A percentile compares a stretch with the other conserved stretches of the same genome.
phyloP scores from a whole-genome alignment of 2,329 filamentous ascomycete species.

The Septoria petroselini region DNA sequence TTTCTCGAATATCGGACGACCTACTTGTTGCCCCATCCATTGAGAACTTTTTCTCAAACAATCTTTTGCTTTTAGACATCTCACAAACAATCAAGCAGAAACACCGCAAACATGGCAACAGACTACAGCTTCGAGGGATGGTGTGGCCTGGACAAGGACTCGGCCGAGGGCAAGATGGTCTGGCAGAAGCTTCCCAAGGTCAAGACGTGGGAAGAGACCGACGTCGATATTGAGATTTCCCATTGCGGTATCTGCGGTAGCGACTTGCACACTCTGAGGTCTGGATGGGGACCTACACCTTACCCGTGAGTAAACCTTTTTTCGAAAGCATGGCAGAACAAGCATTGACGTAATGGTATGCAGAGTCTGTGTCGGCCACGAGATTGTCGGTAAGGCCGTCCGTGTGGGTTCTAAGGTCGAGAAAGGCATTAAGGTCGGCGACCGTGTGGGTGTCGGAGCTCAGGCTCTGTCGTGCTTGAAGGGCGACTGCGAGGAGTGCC shows the following conservation, averaged over 20 bases:
- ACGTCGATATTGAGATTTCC: slow-evolving; percentile 44
- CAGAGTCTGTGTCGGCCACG: slow-evolving; percentile 36
- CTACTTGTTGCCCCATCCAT: not conserved
- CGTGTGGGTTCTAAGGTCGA: slow-evolving; percentile 34
- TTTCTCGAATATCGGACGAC: no score
- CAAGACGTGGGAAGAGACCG: slow-evolving; percentile 42
- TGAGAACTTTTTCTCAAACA: no score
- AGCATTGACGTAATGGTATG: no score
- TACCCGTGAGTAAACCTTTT: slow-evolving; percentile 29
- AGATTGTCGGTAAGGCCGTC: slow-evolving; percentile 37
- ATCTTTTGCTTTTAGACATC: not conserved
- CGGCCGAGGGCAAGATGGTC: slow-evolving; percentile 54
- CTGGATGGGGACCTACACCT: slow-evolving; percentile 46
- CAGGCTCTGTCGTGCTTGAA: slow-evolving; percentile 50
- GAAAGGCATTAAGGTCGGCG: slow-evolving; percentile 37
- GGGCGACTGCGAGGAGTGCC: slow-evolving; percentile 54
- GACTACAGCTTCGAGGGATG: slow-evolving; percentile 57
- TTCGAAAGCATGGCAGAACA: no score
- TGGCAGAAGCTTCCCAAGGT: slow-evolving; percentile 47
- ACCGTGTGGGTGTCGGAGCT: slow-evolving; percentile 51
- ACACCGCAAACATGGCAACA: slow-evolving; percentile 5
- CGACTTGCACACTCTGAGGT: slow-evolving; percentile 36
- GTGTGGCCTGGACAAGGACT: slow-evolving; percentile 51
- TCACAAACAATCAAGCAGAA: not conserved
- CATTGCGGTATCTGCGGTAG: slow-evolving; percentile 41